Base-by-base conservation (phyloP, 75 land plant species). In the Picea sitchensis region DNA sequence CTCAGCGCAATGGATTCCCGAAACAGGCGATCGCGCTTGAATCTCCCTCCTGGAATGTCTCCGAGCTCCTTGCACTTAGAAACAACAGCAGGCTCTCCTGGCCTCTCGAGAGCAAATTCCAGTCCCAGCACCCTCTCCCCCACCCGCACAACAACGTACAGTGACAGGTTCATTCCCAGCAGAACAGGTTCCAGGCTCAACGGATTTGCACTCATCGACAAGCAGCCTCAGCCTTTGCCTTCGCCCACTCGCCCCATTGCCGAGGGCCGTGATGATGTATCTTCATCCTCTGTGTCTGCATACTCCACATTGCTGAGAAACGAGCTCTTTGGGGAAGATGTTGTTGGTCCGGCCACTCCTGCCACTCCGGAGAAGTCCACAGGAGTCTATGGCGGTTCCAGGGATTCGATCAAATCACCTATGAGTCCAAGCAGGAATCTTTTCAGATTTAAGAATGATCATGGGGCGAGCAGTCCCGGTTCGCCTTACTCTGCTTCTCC, bases 131-230 rank as follows among this genome's bases (percentile, higher is more conserved):
- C 76, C 9, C 76, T 60, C 11, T 56, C 59, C 59, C 76, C 59
- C 3, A 75, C 20, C 26, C 32, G 31, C 11, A 38, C 75, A 2
- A 82, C 90, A 15, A 91, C 91, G 30, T 97, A 97, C 86, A 89
- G 91, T 77, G 99, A 97, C 77, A 83, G 99, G 5, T 97, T 97
- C 84, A 97, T 97, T 61, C 99, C 99, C 57, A 85, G 91, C 85
- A 81, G 99, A 58, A 80, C 96, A 34, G 83, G 87, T 38, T 97
- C 99, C 44, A 95, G 93, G 78, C 89, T 97, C 69, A 86, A 87
- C 5, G 88, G 90, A 54, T 97, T 93, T 77, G 83, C 88, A 44
- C 80, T 97, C 59, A 76, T 79, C 79, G 85, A 80, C 80, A 76
- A 32, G 77, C 31, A 77, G 82, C 69, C 31, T 72, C 84, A 13